Percentiles rank a stretch among this genome's conserved stretches.
Conservation (phyloP, 2,329 filamentous ascomycete genomes). For the Epichloe baconii region DNA sequence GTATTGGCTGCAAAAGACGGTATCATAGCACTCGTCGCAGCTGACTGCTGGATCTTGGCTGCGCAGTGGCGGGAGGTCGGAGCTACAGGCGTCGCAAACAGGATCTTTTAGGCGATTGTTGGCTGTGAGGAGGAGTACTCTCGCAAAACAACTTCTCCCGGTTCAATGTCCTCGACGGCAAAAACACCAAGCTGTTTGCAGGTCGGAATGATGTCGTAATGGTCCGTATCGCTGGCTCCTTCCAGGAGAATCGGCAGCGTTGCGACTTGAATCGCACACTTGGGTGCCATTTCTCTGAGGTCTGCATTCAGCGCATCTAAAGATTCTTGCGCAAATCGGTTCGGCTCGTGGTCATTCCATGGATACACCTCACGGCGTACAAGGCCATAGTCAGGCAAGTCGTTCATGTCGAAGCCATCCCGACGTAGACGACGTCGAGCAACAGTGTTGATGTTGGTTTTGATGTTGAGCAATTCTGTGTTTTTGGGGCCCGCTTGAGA, state of each 20-base stretch:
- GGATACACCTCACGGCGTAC: slow-evolving; percentile 61
- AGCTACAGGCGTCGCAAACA: slow-evolving; percentile 81
- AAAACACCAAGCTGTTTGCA: slow-evolving; percentile 81
- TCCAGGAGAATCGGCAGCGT: slow-evolving; percentile 60
- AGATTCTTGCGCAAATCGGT: slow-evolving; percentile 56
- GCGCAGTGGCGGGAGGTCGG: slow-evolving; percentile 50
- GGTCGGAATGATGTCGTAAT: slow-evolving; percentile 38
- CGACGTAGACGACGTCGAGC: slow-evolving; percentile 35
- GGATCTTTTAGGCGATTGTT: slow-evolving; percentile 79
- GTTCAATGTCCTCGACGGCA: slow-evolving; percentile 64
- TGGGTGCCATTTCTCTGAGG: slow-evolving; percentile 58
- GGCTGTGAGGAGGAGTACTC: slow-evolving; percentile 83
- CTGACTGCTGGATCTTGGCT: slow-evolving; percentile 32
- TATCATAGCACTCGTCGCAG: slow-evolving; percentile 50
- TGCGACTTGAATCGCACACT: slow-evolving; percentile 66
- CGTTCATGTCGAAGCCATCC: slow-evolving; percentile 32
- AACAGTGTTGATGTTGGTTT: slow-evolving; percentile 39
- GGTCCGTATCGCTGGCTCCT: slow-evolving; percentile 35
- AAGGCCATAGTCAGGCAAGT: slow-evolving; percentile 55
- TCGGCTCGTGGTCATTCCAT: slow-evolving; percentile 55
- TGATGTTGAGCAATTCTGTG: slow-evolving; percentile 39
- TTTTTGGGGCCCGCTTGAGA: slow-evolving; percentile 39
- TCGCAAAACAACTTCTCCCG: slow-evolving; percentile 62
- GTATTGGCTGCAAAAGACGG: slow-evolving; percentile 50
- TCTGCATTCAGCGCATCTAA: slow-evolving; percentile 59